Conservation (phyloP, 2,329 filamentous ascomycete species). For the Furcasterigmium sp. region DNA sequence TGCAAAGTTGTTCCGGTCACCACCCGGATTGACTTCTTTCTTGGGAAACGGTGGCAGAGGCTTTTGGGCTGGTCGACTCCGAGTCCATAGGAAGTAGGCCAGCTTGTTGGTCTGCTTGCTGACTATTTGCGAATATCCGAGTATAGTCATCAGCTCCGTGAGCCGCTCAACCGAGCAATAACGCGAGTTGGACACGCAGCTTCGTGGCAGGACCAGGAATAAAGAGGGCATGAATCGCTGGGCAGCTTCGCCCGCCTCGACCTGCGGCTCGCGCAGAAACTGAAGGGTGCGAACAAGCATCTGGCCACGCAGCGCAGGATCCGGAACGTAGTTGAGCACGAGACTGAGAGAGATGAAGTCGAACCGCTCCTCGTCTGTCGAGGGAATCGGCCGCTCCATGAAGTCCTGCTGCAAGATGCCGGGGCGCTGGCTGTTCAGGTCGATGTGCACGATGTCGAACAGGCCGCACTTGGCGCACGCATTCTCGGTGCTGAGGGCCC, state of each 20-base stretch:
- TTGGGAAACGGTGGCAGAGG: conserved; percentile 53
- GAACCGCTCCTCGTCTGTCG: conserved; percentile 58
- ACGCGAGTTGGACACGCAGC: conserved; percentile 84
- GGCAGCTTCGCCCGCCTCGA: conserved; percentile 12
- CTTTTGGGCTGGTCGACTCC: conserved; percentile 18
- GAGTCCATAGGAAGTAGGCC: conserved; percentile 82
- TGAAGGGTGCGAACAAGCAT: conserved; percentile 76
- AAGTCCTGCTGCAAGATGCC: conserved; percentile 89
- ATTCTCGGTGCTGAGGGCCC: conserved; percentile 79
- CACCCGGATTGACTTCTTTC: conserved; percentile 69
- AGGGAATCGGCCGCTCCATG: conserved; percentile 77
- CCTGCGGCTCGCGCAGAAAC: conserved; percentile 51
- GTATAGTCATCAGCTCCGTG: conserved; percentile 64
- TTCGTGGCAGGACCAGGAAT: conserved; percentile 84
- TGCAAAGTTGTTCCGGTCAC: conserved; percentile 83
- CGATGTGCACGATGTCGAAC: conserved; percentile 78
- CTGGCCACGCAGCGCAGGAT: conserved; percentile 66
- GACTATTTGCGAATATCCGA: conserved; percentile 65
- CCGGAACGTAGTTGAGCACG: conserved; percentile 90
- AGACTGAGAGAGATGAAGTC: conserved; percentile 89
- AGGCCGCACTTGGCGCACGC: conserved; percentile 68
- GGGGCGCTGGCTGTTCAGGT: conserved; percentile 79
- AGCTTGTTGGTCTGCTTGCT: conserved; percentile 77
- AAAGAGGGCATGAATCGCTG: conserved; percentile 56
- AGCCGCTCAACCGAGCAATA: conserved; percentile 74